Percentiles rank a stretch among this genome's conserved stretches.
Conservation (phyloP, 768 basidiomycete genomes). For the Rossbeevera mucosa region DNA sequence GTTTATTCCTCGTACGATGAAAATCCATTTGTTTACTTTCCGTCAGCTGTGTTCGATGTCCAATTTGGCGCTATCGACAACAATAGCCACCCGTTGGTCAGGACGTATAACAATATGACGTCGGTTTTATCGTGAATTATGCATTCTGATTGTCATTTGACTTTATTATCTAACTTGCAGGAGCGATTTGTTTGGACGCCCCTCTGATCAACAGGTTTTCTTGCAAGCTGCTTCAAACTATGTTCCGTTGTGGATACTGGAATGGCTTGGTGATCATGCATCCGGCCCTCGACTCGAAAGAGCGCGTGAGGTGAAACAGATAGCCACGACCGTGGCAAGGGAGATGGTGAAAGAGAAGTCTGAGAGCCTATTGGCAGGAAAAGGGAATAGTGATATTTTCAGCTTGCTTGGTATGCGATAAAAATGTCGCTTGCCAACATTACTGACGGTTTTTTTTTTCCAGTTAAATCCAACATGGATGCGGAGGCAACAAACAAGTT, state of each 20-base stretch:
- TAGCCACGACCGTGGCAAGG: too few relatives aligned
- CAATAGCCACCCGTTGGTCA: slow-evolving; percentile 7
- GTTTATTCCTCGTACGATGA: neutral
- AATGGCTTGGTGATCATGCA: slow-evolving; percentile 30
- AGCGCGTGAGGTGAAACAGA: too few relatives aligned
- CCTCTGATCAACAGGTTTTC: slow-evolving; percentile 14
- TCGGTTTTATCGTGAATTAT: slow-evolving; percentile 1
- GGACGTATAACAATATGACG: slow-evolving; percentile 7
- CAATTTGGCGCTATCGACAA: slow-evolving; percentile 32
- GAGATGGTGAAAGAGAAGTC: too few relatives aligned
- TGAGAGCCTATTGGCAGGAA: too few relatives aligned
- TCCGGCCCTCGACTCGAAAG: too few relatives aligned
- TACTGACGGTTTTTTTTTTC: too few relatives aligned
- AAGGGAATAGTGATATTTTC: too few relatives aligned
- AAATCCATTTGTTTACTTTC: neutral
- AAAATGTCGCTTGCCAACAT: too few relatives aligned
- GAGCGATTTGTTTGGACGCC: slow-evolving; percentile 12
- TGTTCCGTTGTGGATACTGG: slow-evolving; percentile 21
- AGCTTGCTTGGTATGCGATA: too few relatives aligned
- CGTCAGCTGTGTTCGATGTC: slow-evolving; percentile 37
- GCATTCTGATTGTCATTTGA: slow-evolving; percentile 5
- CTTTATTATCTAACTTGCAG: slow-evolving; percentile 10
- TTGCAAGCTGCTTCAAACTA: slow-evolving; percentile 9
- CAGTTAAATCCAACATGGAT: too few relatives aligned
- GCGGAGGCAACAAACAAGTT: too few relatives aligned